Evolutionary conservation across 2,329 filamentous ascomycete genomes (phyloP), one percentile per base, ranked within the genome.

Genomic region (Thermothelomyces thermophilus): DNA sequence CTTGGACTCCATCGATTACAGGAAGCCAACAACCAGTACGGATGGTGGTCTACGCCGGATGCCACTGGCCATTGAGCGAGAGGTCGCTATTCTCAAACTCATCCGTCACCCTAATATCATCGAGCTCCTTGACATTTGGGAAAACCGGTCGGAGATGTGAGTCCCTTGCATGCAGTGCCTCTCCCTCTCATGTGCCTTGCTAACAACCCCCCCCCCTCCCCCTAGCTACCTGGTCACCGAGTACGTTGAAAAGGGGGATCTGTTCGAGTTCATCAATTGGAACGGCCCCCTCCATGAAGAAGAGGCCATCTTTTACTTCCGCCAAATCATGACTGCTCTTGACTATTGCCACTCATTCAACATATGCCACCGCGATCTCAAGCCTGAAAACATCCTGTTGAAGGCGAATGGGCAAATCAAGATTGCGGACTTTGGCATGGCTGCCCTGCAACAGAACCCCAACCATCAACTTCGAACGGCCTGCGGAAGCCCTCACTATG

Each of bases 361-460:
- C 59, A 95, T 98, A 56, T 95, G 90, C 64, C 93, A 98, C 64
- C 86, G 93, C 20, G 93, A 98, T 60, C 74, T 98, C 46, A 98
- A 98, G 68, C 93, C 90, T 0, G 93, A 98, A 69, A 98, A 98
- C 61, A 96, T 98, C 40, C 75, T 98, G 16, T 76, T 98, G 44
- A 90, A 90, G 50, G 73, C 74, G 3, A 73, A 84, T 41, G 78
- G 84, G 46, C 82, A 87, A 51, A 83, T 97, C 66, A 98, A 97
- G 69, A 83, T 98, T 60, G 91, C 91, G 45, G 93, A 98, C 66
- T 98, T 98, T 66, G 91, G 93, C 36, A 96, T 98, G 90, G 93
- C 93, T 39, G 91, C 91, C 3, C 74, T 97, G 36, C 81, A 84
- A 56, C 91, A 97, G 65, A 87, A 87, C 3, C 77, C 81, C 20